Conservation (phyloP, 192 early-diverging fungal genomes). For the Backusella westeae region DNA sequence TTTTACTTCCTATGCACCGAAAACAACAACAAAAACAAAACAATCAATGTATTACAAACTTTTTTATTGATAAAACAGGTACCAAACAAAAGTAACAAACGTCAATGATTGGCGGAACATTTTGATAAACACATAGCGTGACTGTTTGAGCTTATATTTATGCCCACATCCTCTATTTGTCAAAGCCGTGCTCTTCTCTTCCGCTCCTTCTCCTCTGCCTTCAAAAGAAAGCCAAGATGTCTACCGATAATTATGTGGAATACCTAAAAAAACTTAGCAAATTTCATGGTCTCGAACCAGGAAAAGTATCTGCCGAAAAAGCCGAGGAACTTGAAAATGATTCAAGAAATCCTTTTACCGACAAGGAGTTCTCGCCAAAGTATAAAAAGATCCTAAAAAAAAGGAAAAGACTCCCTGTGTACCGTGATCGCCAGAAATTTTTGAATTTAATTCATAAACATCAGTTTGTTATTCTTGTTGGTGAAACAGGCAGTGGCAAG, state of each 20-base stretch:
- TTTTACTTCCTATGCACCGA: background rate
- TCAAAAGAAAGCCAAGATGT: background rate
- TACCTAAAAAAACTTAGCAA: slow-evolving; percentile 33
- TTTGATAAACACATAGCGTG: background rate
- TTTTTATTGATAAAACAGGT: background rate
- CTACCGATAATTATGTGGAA: slow-evolving; percentile 53
- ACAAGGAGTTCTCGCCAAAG: slow-evolving; percentile 73
- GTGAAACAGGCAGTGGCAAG: slow-evolving; percentile 97
- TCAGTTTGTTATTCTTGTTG: slow-evolving; percentile 93
- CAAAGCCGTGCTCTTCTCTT: background rate
- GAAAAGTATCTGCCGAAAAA: slow-evolving; percentile 78
- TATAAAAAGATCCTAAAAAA: slow-evolving; percentile 85
- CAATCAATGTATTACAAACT: background rate
- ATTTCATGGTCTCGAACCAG: slow-evolving; percentile 56
- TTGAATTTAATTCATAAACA: slow-evolving; percentile 89
- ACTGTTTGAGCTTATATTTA: background rate
- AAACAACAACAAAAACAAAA: background rate
- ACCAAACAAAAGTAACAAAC: background rate
- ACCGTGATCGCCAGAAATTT: slow-evolving; percentile 90
- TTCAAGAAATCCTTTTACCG: slow-evolving; percentile 75
- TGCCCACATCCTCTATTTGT: background rate
- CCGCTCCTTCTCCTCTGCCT: background rate
- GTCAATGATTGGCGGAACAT: background rate
- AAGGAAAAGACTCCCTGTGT: slow-evolving; percentile 88
- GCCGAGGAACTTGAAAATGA: slow-evolving; percentile 80